Evolutionary conservation across 2,329 filamentous ascomycete genomes (phyloP), one percentile per base, ranked within the genome.

Genomic region (Xylariales sp.): DNA sequence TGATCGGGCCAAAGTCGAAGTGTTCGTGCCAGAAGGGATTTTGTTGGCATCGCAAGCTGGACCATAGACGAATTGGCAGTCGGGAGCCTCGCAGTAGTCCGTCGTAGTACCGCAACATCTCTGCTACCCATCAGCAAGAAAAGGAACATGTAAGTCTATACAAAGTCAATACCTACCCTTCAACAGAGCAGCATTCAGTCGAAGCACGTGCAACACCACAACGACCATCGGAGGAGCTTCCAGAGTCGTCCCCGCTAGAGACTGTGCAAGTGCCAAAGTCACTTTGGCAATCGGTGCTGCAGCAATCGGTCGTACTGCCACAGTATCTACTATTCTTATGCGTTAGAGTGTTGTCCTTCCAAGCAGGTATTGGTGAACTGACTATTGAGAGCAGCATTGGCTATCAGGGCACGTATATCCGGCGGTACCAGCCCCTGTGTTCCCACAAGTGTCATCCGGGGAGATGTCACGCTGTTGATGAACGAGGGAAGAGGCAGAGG

Each of bases 1-100:
- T 2, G 75, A 65, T 7, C 81, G 71, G 15, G 68, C 55, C 33
- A 82, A 58, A 1, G 60, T 62, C 3, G 69, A 68, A 1, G 80
- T 84, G 44, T 78, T 74, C 7, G 66, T 62, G 2, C 80, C 80
- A 47, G 71, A 45, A 38, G 76, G 69, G 51, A 65, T 67, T 20
- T 62, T 54, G 49, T 82, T 82, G 40, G 73, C 78, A 48, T 82
- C 78, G 49, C 80, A 84, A 4, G 62, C 71, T 15, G 78, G 68
- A n/a, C 77, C 77, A 49, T 76, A 81, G 48, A 72, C 61, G 51
- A 81, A 76, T 54, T 78, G 70, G 53, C 80, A 84, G 40, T 79
- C 72, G 2, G 80, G 80, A 15, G 78, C 72, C 21, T 69, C 68
- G 60, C 80, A 84, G 59, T 80, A 79, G 2, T 74, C 69, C 9